These are phyloP conservation scores for Somion occarium DNA, from an alignment of 1,284 basidiomycete species.

Conservation along the genomic window DNA sequence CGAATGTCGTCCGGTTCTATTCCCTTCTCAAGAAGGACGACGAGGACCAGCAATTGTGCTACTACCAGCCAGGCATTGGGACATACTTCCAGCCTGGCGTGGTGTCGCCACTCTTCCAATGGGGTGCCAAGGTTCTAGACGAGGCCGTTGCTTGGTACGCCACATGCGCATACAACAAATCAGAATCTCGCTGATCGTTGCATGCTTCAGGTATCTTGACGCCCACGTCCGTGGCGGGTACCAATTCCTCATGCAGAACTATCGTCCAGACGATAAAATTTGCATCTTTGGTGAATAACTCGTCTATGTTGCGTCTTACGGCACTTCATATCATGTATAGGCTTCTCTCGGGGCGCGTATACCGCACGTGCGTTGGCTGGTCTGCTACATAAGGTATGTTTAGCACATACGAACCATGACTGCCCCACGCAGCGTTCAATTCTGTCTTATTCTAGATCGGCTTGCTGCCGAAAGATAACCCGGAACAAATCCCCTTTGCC, in stretches of 20 bases:
- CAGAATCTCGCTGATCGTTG: too few relatives aligned
- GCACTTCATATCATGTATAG: constrained; percentile 12
- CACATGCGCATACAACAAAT: neutral
- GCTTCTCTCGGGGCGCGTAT: constrained; percentile 42
- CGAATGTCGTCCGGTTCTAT: constrained; percentile 38
- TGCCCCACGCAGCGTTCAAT: neutral
- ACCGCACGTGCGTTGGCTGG: constrained; percentile 46
- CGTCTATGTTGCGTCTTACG: neutral
- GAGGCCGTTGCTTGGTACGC: constrained; percentile 42
- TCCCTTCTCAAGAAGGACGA: constrained; percentile 34
- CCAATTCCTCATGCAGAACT: constrained; percentile 62
- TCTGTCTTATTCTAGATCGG: constrained; percentile 34
- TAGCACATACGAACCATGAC: neutral
- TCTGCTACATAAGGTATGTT: constrained; percentile 30
- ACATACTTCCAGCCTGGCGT: constrained; percentile 43
- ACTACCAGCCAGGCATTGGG: constrained; percentile 41
- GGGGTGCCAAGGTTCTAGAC: constrained; percentile 39
- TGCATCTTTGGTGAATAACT: constrained; percentile 43
- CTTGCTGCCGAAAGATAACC: constrained; percentile 44
- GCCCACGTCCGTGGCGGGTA: constrained; percentile 58
- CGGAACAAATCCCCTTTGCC: constrained; percentile 52
- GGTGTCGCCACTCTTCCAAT: constrained; percentile 31
- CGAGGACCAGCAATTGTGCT: constrained; percentile 32
- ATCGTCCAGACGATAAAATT: constrained; percentile 43
- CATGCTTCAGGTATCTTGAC: constrained; percentile 36